Conservation (phyloP, 148 eudicot species). For the Rhododendron ovatum region DNA sequence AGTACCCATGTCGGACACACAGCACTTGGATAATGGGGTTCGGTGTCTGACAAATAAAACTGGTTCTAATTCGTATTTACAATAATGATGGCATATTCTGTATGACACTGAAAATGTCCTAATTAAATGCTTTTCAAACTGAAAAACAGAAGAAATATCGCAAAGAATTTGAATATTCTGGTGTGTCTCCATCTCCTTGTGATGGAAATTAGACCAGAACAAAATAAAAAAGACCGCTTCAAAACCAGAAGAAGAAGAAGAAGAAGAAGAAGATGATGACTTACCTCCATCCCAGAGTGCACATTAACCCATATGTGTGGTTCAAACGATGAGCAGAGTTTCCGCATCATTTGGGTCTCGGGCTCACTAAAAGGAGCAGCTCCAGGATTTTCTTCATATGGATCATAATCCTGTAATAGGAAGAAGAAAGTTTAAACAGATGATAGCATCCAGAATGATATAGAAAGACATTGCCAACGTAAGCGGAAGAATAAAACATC, state of each 20-base stretch:
- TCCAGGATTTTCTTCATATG: slow-evolving; percentile 96
- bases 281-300: slow-evolving; percentile 98
- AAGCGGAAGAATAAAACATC: neutral
- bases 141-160: neutral
- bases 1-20: neutral
- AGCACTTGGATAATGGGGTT: neutral
- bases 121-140: neutral
- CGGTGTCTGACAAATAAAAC: neutral
- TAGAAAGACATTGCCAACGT: neutral
- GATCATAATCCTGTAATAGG: slow-evolving; percentile 72
- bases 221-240: neutral
- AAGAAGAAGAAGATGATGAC: neutral
- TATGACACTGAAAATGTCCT: neutral
- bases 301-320: slow-evolving; percentile 97
- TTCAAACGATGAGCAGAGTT: slow-evolving; percentile 67
- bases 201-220: neutral
- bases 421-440: neutral
- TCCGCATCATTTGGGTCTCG: slow-evolving; percentile 85
- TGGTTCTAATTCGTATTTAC: neutral
- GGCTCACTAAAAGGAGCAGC: slow-evolving; percentile 92
- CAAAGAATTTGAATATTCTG: neutral
- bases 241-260: neutral
- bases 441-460: neutral
- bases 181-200: neutral
- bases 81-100: neutral